These are phyloP conservation scores for Fagopyrum tataricum DNA, from an alignment of 148 eudicot species.

Conservation along the genomic window DNA sequence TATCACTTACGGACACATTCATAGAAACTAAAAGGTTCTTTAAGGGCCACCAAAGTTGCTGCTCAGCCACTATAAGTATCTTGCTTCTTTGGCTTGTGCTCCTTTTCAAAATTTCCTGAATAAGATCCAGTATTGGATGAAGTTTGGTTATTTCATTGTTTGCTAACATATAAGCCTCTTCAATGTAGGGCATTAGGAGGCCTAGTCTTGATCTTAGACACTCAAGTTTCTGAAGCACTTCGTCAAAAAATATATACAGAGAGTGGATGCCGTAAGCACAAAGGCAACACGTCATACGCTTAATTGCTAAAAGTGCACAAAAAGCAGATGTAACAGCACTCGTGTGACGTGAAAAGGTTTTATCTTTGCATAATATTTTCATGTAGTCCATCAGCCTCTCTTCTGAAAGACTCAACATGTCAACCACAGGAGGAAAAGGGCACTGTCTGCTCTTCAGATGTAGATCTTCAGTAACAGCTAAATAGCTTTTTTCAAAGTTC, in stretches of 20 bases:
- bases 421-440: constrained; percentile 20
- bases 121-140: constrained; percentile 49
- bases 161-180: constrained; percentile 35
- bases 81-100: constrained; percentile 21
- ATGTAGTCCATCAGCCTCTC: constrained; percentile 34
- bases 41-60: constrained; percentile 47
- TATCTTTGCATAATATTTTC: constrained; percentile 17
- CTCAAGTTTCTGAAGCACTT: constrained; percentile 29
- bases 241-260: constrained; percentile 30
- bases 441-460: constrained; percentile 23
- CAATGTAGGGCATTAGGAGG: constrained; percentile 30
- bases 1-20: constrained; percentile 29
- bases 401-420: constrained; percentile 41
- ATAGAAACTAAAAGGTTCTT: constrained; percentile 41
- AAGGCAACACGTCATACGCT: constrained; percentile 64
- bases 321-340: constrained; percentile 22
- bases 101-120: constrained; percentile 41
- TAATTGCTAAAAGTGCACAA: constrained; percentile 43
- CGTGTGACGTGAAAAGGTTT: constrained; percentile 21
- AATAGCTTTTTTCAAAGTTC: constrained; percentile 29
- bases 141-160: constrained; percentile 33
- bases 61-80: constrained; percentile 52
- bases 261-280: constrained; percentile 50
- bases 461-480: constrained; percentile 27
- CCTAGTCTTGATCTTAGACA: constrained; percentile 30